Evolutionary conservation across 1,284 basidiomycete genomes (phyloP).

Genomic region (Cutaneotrichosporon arboriforme): DNA sequence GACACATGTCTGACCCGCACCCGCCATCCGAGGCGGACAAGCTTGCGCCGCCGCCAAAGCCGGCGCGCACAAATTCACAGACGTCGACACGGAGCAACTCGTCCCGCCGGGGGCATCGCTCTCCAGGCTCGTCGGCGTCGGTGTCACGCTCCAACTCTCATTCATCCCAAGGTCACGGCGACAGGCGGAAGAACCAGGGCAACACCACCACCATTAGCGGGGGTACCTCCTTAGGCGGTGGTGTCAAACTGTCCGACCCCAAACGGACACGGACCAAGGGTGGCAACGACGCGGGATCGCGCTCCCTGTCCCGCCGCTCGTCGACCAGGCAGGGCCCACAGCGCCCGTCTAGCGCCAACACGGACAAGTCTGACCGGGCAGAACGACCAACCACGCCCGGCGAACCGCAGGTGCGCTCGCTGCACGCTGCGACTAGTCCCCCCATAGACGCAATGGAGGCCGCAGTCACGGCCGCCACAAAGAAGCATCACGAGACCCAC

Average conservation of each 20-base stretch:
- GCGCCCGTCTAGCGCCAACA: conserved; percentile 13
- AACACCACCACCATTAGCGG: conserved; percentile 41
- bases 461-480: conserved; percentile 36
- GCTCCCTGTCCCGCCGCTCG: conserved; percentile 9
- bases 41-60: conserved; percentile 11
- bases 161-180: conserved; percentile 20
- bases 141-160: conserved; percentile 34
- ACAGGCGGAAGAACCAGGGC: conserved; percentile 26
- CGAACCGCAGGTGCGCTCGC: conserved; percentile 15
- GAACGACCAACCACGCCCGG: conserved; percentile 11
- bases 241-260: conserved; percentile 10
- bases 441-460: conserved; percentile 41
- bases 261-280: conserved; percentile 21
- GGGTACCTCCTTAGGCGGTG: conserved; percentile 31
- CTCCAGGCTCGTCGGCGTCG: conserved; percentile 18
- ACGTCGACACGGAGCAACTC: conserved; percentile 20
- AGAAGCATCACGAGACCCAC: conserved; percentile 30
- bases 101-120: conserved; percentile 20
- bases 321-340: conserved; percentile 7
- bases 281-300: conserved; percentile 3
- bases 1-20: not conserved
- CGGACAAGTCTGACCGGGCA: conserved; percentile 8
- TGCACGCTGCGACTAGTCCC: conserved; percentile 29
- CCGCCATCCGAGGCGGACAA: not conserved
- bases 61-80: conserved; percentile 21